Evolutionary conservation across 1,284 basidiomycete species (phyloP).

Genomic region (Leccinum colubrinum): DNA sequence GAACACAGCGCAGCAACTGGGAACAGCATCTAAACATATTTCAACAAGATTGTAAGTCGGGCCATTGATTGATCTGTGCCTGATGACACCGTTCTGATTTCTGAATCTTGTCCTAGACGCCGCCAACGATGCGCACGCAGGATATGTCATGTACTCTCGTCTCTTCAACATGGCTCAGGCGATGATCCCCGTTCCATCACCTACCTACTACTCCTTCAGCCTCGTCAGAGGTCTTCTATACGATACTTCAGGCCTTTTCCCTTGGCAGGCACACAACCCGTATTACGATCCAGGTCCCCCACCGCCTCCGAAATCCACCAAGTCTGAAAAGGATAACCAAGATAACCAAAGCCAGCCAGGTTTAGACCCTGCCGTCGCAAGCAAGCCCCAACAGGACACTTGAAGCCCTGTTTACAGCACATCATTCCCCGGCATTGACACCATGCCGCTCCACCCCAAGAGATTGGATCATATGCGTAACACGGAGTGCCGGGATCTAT

Average conservation of each 20-base stretch:
- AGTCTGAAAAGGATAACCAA: conserved; percentile 16
- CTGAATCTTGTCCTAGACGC: conserved; percentile 49
- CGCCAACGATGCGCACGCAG: conserved; percentile 67
- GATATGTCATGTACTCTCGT: conserved; percentile 46
- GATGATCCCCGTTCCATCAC: conserved; percentile 40
- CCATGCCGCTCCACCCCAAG: neutral
- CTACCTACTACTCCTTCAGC: conserved; percentile 58
- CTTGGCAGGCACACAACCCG: conserved; percentile 60
- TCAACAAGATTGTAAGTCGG: conserved; percentile 58
- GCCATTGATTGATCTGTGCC: neutral
- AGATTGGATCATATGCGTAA: neutral
- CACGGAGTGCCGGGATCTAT: neutral
- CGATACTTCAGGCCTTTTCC: conserved; percentile 32
- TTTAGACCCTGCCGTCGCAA: neutral
- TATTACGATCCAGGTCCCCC: conserved; percentile 68
- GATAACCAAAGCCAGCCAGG: neutral
- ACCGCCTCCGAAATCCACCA: conserved; percentile 41
- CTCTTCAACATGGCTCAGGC: conserved; percentile 41
- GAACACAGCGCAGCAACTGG: conserved; percentile 66
- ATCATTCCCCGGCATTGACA: neutral
- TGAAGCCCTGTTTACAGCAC: neutral
- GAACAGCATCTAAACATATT: conserved; percentile 41
- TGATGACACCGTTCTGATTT: conserved; percentile 4
- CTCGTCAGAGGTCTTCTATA: conserved; percentile 43
- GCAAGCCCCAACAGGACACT: neutral